Conservation (phyloP, 805 yeast genomes). For the Sugiyamaella lignohabitans region DNA sequence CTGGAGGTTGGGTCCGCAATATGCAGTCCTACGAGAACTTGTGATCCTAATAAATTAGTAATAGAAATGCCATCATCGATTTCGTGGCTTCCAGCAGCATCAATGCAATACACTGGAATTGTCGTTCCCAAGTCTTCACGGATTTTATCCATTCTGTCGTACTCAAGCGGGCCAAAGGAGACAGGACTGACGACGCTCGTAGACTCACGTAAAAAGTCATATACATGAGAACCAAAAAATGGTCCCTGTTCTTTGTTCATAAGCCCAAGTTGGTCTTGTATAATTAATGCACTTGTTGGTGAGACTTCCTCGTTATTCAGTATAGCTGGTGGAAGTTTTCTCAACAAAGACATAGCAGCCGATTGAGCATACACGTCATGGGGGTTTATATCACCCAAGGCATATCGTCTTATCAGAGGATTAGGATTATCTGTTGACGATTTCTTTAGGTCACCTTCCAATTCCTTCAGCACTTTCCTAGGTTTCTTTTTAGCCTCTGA, state of each 20-base stretch:
- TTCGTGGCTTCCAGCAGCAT: slow-evolving; percentile 72
- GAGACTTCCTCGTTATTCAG: slow-evolving; percentile 1
- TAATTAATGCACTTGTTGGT: slow-evolving; percentile 5
- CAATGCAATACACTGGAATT: slow-evolving; percentile 72
- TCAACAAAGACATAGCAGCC: slow-evolving; percentile 11
- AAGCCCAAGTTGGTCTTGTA: slow-evolving; percentile 3
- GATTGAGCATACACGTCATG: slow-evolving; percentile 15
- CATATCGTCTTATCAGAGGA: slow-evolving; percentile 16
- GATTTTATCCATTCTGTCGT: slow-evolving; percentile 11
- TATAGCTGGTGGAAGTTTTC: slow-evolving; percentile 2
- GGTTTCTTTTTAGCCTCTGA: neutral
- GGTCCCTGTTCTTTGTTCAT: slow-evolving; percentile 10
- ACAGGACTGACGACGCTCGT: neutral
- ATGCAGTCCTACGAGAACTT: slow-evolving; percentile 50
- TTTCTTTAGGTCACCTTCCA: neutral
- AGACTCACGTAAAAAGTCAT: slow-evolving; percentile 7
- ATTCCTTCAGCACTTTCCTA: neutral
- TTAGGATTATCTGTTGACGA: neutral
- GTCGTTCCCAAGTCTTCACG: slow-evolving; percentile 20
- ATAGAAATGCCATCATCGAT: slow-evolving; percentile 90
- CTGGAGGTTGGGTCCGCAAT: slow-evolving; percentile 83
- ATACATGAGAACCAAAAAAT: slow-evolving; percentile 8
- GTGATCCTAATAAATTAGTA: slow-evolving; percentile 7
- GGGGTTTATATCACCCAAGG: slow-evolving; percentile 18
- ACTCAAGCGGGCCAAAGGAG: neutral